These are phyloP conservation scores for Boletus pseudopeckii DNA, from an alignment of 768 basidiomycete genomes.

Conservation along the genomic window DNA sequence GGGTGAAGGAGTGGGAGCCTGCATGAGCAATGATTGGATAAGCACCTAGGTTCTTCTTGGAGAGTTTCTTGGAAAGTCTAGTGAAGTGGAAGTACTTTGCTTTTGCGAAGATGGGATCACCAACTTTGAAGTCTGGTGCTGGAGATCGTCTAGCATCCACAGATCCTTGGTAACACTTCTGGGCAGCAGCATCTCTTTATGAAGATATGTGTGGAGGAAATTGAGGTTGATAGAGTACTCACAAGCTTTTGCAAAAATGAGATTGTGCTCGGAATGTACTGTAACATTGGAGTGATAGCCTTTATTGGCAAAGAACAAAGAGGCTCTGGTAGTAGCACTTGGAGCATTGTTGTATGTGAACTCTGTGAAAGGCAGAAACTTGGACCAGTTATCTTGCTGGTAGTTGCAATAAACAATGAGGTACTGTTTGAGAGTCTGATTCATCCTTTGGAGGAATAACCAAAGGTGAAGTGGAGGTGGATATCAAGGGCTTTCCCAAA, in stretches of 20 bases:
- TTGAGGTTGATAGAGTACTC: background rate
- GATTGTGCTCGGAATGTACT: background rate
- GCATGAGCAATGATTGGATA: no score
- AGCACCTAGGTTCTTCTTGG: background rate
- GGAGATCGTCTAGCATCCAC: no score
- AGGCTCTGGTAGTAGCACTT: no score
- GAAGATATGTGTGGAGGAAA: no score
- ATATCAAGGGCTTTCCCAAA: background rate
- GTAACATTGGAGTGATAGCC: background rate
- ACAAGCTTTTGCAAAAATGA: background rate
- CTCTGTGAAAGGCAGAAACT: no score
- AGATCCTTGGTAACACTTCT: no score
- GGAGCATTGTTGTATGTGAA: no score
- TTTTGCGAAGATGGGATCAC: background rate
- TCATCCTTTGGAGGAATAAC: no score
- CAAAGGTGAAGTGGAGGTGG: no score
- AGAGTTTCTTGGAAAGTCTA: background rate
- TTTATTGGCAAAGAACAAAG: no score
- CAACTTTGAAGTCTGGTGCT: background rate
- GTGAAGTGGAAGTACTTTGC: background rate
- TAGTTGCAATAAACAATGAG: background rate
- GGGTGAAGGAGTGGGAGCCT: no score
- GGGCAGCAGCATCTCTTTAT: no score
- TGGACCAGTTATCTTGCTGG: conserved; percentile 3
- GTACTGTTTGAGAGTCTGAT: background rate